A percentile compares a stretch with the other conserved stretches of the same genome.
phyloP scores from a whole-genome alignment of 306 rosid species.

The Gynostemma pentaphyllum region DNA sequence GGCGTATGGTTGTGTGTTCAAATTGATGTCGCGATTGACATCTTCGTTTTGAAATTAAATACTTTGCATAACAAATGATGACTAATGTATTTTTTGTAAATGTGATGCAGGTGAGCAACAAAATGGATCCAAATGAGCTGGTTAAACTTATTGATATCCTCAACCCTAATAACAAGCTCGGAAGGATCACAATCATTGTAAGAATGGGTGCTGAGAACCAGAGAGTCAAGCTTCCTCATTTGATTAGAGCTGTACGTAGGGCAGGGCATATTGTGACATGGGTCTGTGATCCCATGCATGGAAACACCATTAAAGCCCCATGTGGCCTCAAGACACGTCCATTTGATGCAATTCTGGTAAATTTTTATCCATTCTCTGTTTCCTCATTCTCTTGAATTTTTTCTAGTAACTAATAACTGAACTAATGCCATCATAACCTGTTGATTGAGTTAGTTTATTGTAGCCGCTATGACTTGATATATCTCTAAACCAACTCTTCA shows the following conservation, averaged over 20 bases:
- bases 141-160: slow-evolving; percentile 57
- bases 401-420: background rate
- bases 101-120: slow-evolving; percentile 59
- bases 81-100: slow-evolving; percentile 2
- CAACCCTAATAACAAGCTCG: slow-evolving; percentile 58
- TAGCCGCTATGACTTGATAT: background rate
- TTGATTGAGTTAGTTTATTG: background rate
- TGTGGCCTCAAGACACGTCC: slow-evolving; percentile 75
- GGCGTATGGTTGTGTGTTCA: no score
- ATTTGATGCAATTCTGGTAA: slow-evolving; percentile 62
- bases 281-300: slow-evolving; percentile 76
- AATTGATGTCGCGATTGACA: no score
- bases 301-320: slow-evolving; percentile 66
- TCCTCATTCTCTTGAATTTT: background rate
- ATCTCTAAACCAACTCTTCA: background rate
- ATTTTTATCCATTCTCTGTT: background rate
- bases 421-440: background rate
- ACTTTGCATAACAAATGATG: background rate
- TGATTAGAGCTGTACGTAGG: slow-evolving; percentile 62
- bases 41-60: background rate
- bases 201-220: slow-evolving; percentile 79
- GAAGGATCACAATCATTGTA: slow-evolving; percentile 50
- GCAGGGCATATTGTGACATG: slow-evolving; percentile 73
- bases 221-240: slow-evolving; percentile 66
- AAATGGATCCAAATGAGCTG: slow-evolving; percentile 64